These are phyloP conservation scores for Trichoderma brevicompactum DNA, from an alignment of 2,329 filamentous ascomycete genomes.

Conservation along the genomic window DNA sequence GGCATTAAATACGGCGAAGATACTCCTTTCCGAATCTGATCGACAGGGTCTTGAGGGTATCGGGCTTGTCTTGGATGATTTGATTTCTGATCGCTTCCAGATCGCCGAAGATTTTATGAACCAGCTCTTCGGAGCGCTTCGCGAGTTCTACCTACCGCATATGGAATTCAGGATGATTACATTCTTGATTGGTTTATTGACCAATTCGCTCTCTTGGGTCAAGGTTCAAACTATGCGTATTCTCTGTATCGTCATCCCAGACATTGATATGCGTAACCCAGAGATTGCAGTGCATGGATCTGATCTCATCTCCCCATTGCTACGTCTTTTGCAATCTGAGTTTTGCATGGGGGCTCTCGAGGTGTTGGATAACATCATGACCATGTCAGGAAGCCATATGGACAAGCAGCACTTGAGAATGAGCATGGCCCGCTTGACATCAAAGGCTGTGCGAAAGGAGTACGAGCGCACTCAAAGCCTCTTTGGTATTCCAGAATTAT, in stretches of 20 bases:
- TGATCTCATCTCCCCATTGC: constrained; percentile 89
- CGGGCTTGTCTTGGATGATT: constrained; percentile 70
- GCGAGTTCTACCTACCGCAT: constrained; percentile 77
- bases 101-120: constrained; percentile 75
- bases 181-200: constrained; percentile 88
- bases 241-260: constrained; percentile 80
- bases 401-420: constrained; percentile 94
- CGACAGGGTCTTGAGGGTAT: constrained; percentile 70
- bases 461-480: constrained; percentile 93
- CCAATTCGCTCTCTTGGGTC: constrained; percentile 87
- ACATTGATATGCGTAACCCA: constrained; percentile 89
- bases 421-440: constrained; percentile 94
- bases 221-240: constrained; percentile 93
- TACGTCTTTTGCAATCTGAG: constrained; percentile 88
- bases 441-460: constrained; percentile 85
- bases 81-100: constrained; percentile 68
- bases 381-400: constrained; percentile 87
- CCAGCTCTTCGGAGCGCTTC: constrained; percentile 74
- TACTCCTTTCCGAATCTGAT: constrained; percentile 74
- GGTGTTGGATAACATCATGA: constrained; percentile 93
- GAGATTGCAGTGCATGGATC: constrained; percentile 91
- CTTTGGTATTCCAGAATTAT: constrained; percentile 94
- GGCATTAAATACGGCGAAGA: constrained; percentile 66
- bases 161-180: constrained; percentile 85
- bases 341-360: constrained; percentile 91